phyloP scores from a whole-genome alignment of 2,329 filamentous ascomycete species.

The Cadophora luteo-olivacea region DNA sequence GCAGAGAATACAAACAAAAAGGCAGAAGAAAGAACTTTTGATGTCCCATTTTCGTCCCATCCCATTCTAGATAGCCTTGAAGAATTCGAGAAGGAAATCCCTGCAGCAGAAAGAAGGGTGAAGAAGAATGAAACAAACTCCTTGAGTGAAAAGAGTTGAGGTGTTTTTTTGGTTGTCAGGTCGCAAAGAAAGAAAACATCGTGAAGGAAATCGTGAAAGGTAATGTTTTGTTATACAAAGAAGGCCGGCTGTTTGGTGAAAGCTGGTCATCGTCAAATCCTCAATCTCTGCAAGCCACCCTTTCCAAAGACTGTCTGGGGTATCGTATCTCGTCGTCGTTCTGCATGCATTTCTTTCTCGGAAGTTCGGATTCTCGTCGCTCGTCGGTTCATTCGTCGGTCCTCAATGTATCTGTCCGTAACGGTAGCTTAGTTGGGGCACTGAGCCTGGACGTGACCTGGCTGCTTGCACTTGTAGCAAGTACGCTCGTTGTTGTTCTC shows the following conservation, averaged over 20 bases:
- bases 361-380: constrained; percentile 37
- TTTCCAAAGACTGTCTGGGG: constrained; percentile 42
- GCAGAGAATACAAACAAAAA: constrained; percentile 9
- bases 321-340: constrained; percentile 39
- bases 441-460: constrained; percentile 76
- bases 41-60: constrained; percentile 5
- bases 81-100: neutral
- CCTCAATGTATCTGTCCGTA: constrained; percentile 35
- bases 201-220: constrained; percentile 20
- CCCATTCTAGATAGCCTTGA: neutral
- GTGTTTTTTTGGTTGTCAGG: constrained; percentile 22
- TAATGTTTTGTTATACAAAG: constrained; percentile 41
- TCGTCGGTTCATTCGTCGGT: constrained; percentile 31
- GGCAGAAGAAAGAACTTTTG: constrained; percentile 23
- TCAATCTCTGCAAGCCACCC: constrained; percentile 43
- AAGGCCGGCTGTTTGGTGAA: constrained; percentile 36
- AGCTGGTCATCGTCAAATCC: constrained; percentile 38
- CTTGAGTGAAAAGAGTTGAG: neutral
- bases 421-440: constrained; percentile 77
- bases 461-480: constrained; percentile 93
- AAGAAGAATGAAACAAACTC: neutral
- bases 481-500: constrained; percentile 91
- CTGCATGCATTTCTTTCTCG: constrained; percentile 39
- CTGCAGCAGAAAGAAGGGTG: neutral
- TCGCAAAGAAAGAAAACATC: constrained; percentile 26